Conservation (phyloP, 1,284 basidiomycete species). For the Cryptococcus hybrid region DNA sequence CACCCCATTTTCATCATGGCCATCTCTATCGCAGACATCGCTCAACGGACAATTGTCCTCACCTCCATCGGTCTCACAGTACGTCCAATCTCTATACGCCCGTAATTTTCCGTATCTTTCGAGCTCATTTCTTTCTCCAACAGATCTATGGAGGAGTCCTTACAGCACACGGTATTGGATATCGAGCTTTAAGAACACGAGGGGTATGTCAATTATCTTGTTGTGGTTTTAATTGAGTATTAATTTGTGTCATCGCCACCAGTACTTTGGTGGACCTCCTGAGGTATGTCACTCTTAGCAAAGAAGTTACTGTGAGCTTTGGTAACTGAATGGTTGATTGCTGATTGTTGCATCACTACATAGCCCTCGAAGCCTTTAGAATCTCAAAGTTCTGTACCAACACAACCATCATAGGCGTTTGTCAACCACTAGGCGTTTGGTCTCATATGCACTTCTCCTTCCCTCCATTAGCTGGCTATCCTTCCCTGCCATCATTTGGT, state of each 20-base stretch:
- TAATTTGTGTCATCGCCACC: not conserved
- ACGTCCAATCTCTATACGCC: slow-evolving; percentile 4
- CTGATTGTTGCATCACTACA: no score
- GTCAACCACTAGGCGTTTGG: no score
- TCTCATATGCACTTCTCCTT: no score
- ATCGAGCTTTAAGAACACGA: slow-evolving; percentile 11
- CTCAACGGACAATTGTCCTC: slow-evolving; percentile 21
- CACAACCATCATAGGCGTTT: no score
- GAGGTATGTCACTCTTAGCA: slow-evolving; percentile 4
- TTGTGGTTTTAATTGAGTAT: no score
- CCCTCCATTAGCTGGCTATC: no score
- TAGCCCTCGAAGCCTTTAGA: no score
- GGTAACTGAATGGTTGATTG: no score
- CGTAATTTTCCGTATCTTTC: not conserved
- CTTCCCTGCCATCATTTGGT: no score
- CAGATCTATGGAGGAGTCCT: slow-evolving; percentile 16
- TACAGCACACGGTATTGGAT: slow-evolving; percentile 19
- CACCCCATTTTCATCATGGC: slow-evolving; percentile 11
- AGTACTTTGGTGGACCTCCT: slow-evolving; percentile 13
- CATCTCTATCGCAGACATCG: slow-evolving; percentile 20
- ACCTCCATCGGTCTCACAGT: slow-evolving; percentile 24
- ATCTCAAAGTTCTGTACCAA: no score
- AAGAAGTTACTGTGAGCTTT: no score
- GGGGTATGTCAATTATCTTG: slow-evolving; percentile 11
- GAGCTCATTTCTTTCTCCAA: not conserved